Evolutionary conservation across 495 filamentous ascomycete species (phyloP).

Genomic region (Sordaria brevicollis): DNA sequence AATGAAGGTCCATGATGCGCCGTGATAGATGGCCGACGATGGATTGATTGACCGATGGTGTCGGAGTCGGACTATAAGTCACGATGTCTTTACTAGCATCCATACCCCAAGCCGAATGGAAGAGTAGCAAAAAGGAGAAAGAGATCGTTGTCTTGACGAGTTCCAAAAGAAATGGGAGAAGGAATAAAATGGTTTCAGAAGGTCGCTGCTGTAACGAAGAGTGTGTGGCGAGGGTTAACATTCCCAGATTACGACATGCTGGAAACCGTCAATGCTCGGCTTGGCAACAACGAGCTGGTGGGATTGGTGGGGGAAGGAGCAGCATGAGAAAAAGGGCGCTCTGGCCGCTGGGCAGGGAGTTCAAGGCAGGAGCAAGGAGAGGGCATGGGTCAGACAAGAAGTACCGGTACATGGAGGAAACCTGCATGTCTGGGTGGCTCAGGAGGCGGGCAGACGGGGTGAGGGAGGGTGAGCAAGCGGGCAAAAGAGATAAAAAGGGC

Average conservation of each 20-base stretch:
- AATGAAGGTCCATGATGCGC: neutral
- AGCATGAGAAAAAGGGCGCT: neutral
- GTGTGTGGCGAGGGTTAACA: neutral
- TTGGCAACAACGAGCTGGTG: neutral
- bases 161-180: neutral
- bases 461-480: constrained; percentile 5
- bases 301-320: neutral
- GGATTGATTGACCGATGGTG: neutral
- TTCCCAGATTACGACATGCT: neutral
- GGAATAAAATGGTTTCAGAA: neutral
- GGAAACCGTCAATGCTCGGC: neutral
- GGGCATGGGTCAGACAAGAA: constrained; percentile 1
- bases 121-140: neutral
- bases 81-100: neutral
- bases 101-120: neutral
- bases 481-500: constrained; percentile 18
- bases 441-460: constrained; percentile 9
- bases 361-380: neutral
- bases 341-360: neutral
- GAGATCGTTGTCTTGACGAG: neutral
- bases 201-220: neutral
- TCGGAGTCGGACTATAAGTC: neutral
- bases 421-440: constrained; percentile 11
- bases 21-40: neutral
- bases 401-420: constrained; percentile 20